phyloP scores from a whole-genome alignment of 2,329 filamentous ascomycete genomes.

The Trichoderma sp. region DNA sequence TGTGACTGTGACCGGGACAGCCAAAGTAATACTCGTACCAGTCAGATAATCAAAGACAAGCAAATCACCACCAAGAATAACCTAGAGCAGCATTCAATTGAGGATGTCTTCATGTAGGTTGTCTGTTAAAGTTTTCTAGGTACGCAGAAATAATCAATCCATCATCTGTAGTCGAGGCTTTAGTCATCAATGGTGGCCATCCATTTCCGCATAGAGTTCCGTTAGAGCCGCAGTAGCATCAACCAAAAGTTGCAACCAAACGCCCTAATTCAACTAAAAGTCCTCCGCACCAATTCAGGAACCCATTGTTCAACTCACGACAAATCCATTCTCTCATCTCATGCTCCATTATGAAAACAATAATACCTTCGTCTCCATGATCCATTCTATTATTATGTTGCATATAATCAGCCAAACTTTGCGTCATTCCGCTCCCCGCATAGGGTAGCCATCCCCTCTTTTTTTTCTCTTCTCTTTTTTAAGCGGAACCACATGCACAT shows the following conservation, averaged over 20 bases:
- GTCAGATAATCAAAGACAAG: neutral
- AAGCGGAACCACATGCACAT: neutral
- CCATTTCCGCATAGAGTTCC: neutral
- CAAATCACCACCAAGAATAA: neutral
- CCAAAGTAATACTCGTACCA: neutral
- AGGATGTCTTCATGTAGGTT: neutral
- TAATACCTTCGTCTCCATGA: neutral
- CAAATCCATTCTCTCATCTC: neutral
- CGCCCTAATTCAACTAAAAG: neutral
- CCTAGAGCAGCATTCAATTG: neutral
- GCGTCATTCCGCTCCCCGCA: neutral
- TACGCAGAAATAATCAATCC: neutral
- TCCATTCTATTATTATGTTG: neutral
- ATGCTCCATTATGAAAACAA: neutral
- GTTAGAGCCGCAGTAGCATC: constrained; percentile 3
- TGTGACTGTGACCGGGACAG: neutral
- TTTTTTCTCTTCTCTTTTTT: neutral
- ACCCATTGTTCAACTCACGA: neutral
- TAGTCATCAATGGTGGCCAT: neutral
- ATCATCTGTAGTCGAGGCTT: neutral
- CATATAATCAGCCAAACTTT: neutral
- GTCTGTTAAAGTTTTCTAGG: neutral
- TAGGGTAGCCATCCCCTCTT: constrained; percentile 9
- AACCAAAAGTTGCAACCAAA: neutral
- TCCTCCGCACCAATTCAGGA: neutral